These are phyloP conservation scores for Sporothrix curviconia DNA, from an alignment of 2,329 filamentous ascomycete species.

Conservation along the genomic window DNA sequence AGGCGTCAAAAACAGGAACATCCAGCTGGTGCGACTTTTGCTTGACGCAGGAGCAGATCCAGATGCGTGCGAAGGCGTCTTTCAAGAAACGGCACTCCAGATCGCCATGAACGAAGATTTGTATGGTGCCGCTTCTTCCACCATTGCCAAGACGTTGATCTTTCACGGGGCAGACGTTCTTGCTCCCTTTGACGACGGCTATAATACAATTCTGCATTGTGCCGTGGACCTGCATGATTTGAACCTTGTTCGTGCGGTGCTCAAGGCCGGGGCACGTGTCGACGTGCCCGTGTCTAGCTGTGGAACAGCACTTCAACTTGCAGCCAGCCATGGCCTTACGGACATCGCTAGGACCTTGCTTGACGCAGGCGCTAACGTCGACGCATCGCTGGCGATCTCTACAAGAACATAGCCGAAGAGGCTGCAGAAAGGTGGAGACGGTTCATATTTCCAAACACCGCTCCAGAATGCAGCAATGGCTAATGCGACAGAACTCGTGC, in stretches of 20 bases:
- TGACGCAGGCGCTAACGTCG: neutral
- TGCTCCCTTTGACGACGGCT: neutral
- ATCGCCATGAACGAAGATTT: too few species aligned
- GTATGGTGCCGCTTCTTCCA: too few species aligned
- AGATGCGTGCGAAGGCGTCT: neutral
- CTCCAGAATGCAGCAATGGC: neutral
- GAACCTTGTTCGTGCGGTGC: neutral
- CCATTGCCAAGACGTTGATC: neutral
- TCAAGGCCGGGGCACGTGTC: neutral
- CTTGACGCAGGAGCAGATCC: neutral
- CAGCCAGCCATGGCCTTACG: neutral
- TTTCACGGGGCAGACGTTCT: neutral
- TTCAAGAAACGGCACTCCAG: neutral
- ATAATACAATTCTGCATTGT: neutral
- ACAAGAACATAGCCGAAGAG: neutral
- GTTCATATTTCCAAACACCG: neutral
- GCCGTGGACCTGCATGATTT: neutral
- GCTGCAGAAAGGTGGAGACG: too few species aligned
- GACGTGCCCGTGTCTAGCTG: too few species aligned
- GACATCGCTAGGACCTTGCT: neutral
- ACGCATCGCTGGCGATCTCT: neutral
- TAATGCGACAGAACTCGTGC: neutral
- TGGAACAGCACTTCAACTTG: neutral
- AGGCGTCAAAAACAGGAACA: neutral
- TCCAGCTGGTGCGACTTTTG: neutral